Evolutionary conservation across 2,329 filamentous ascomycete species (phyloP), one percentile per base, ranked within the genome.

Genomic region (Cladosporium sp.): DNA sequence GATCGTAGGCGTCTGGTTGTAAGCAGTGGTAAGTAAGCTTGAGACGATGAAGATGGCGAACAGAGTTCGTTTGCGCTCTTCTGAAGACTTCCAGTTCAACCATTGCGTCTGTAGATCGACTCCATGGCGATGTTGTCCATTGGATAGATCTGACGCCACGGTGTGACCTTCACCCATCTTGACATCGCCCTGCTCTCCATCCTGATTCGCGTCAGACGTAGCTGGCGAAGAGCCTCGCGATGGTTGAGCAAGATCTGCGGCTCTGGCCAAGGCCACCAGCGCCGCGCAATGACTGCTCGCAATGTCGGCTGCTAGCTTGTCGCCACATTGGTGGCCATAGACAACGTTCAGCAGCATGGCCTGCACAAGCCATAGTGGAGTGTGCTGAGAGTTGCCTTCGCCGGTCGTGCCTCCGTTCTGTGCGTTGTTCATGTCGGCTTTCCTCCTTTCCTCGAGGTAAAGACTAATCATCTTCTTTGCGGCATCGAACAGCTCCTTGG

Each of bases 341-440:
- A 97, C 91, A 43, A 98, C 91, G 75, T 97, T 98, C 59, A 99
- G 84, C 10, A 98, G 83, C 94, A 98, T 98, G 0, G 94, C 92
- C 78, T 98, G 95, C 18, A 98, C 93, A 28, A 99, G 84, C 93
- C 94, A 98, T 48, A 97, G 84, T 0, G 94, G 94, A 2, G 93
- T 88, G 63, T 87, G 94, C 49, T 77, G 77, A 7, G 75, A 72
- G 53, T 83, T 80, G 66, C 78, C 81, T 14, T 83, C 79, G 16
- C 70, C 70, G 16, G 69, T 67, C 11, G 70, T 69, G 14, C 66
- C 63, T 7, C 85, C 84, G 61, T 82, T 85, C 26, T 86, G 78
- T 5, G 84, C 84, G 51, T 85, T 84, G 25, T 85, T 84, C 76
- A 96, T 89, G 75, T 96, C 93, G 62, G 91, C 90, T 76, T 93